Evolutionary conservation across 2,329 filamentous ascomycete genomes (phyloP).

Genomic region (Xylaria hypoxylon): DNA sequence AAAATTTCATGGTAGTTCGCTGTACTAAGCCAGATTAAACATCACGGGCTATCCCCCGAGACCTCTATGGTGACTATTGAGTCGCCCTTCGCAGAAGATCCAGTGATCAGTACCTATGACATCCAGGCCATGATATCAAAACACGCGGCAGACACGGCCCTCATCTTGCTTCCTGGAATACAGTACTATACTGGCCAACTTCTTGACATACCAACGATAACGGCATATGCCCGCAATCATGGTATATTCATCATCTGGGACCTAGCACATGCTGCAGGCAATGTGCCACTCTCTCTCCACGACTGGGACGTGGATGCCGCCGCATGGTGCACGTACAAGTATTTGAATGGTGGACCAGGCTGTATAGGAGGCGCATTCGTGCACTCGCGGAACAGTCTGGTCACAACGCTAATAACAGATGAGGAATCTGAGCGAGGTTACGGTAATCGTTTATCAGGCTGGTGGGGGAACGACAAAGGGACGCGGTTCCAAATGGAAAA

Average conservation of each 20-base stretch:
- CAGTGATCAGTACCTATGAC: slow-evolving; percentile 71
- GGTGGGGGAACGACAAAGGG: slow-evolving; percentile 81
- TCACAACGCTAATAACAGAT: slow-evolving; percentile 50
- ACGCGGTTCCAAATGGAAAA: slow-evolving; percentile 83
- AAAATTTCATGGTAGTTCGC: slow-evolving; percentile 68
- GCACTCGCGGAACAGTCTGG: slow-evolving; percentile 71
- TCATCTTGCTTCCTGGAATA: slow-evolving; percentile 81
- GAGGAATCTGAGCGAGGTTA: slow-evolving; percentile 54
- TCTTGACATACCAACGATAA: slow-evolving; percentile 80
- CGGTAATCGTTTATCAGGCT: slow-evolving; percentile 74
- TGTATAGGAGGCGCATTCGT: slow-evolving; percentile 80
- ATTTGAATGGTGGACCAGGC: slow-evolving; percentile 81
- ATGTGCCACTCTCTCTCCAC: slow-evolving; percentile 77
- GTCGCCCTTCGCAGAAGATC: slow-evolving; percentile 62
- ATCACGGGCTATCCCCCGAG: slow-evolving; percentile 72
- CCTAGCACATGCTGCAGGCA: slow-evolving; percentile 81
- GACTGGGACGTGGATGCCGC: slow-evolving; percentile 84
- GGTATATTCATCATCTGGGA: slow-evolving; percentile 82
- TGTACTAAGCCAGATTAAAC: slow-evolving; percentile 78
- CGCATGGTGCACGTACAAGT: slow-evolving; percentile 87
- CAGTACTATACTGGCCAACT: slow-evolving; percentile 86
- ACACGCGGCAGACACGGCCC: slow-evolving; percentile 72
- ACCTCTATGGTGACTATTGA: slow-evolving; percentile 77
- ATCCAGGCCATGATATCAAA: slow-evolving; percentile 75
- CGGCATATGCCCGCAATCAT: slow-evolving; percentile 72